Conservation (phyloP, 805 yeast species). For the Lipomyces yamadae region DNA sequence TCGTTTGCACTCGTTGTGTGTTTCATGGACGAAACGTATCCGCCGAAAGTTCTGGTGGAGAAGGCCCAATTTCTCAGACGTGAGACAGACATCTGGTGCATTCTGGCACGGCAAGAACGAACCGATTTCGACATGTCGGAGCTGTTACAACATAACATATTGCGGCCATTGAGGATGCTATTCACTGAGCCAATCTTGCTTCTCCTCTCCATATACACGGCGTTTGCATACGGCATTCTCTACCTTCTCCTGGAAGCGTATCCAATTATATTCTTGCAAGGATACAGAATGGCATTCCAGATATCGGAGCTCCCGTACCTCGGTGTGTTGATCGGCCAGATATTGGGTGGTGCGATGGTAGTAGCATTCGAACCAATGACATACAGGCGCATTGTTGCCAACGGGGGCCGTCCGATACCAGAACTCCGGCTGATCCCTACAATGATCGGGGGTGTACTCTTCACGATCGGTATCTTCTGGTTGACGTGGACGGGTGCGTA, state of each 20-base stretch:
- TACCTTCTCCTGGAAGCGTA: slow-evolving; percentile 48
- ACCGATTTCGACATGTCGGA: slow-evolving; percentile 48
- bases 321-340: slow-evolving; percentile 70
- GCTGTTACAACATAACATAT: slow-evolving; percentile 46
- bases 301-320: slow-evolving; percentile 80
- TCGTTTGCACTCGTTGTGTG: slow-evolving; percentile 50
- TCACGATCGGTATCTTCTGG: slow-evolving; percentile 76
- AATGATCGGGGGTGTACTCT: slow-evolving; percentile 63
- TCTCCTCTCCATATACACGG: slow-evolving; percentile 46
- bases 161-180: slow-evolving; percentile 44
- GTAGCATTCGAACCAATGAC: slow-evolving; percentile 41
- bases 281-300: slow-evolving; percentile 64
- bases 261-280: slow-evolving; percentile 50
- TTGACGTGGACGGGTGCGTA: slow-evolving; percentile 78
- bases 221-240: slow-evolving; percentile 48
- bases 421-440: slow-evolving; percentile 73
- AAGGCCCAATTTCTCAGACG: slow-evolving; percentile 53
- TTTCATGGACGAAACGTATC: slow-evolving; percentile 68
- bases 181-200: slow-evolving; percentile 47
- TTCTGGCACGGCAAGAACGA: slow-evolving; percentile 56
- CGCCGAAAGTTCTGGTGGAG: slow-evolving; percentile 54
- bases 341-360: slow-evolving; percentile 56
- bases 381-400: slow-evolving; percentile 10
- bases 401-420: slow-evolving; percentile 51
- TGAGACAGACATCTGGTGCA: slow-evolving; percentile 57